Percentiles rank a stretch among this genome's conserved stretches.
Conservation (phyloP, 495 filamentous ascomycete genomes). For the Achaetomiella virescens region DNA sequence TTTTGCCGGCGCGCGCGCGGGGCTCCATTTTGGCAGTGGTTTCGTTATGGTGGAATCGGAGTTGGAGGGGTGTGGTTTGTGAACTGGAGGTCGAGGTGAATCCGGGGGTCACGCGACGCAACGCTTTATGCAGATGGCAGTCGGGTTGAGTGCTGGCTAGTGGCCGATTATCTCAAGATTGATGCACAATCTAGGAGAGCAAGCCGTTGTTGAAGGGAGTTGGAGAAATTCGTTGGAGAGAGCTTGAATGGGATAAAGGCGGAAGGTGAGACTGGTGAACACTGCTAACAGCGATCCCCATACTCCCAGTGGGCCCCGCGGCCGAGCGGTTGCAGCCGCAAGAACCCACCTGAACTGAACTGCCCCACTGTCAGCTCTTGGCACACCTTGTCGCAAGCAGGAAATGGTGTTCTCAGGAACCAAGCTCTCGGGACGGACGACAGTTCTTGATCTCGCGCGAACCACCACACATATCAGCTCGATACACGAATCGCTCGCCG, state of each 20-base stretch:
- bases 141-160: background rate
- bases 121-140: background rate
- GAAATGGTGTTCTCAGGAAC: background rate
- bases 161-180: background rate
- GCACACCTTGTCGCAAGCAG: background rate
- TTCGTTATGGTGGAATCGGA: background rate
- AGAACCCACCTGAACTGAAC: background rate
- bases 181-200: background rate
- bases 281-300: background rate
- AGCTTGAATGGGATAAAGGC: background rate
- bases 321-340: background rate
- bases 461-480: background rate
- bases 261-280: conserved; percentile 5
- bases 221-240: background rate
- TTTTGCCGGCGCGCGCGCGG: conserved; percentile 68
- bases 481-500: background rate
- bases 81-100: too few species aligned
- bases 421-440: background rate
- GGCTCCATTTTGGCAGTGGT: conserved; percentile 55
- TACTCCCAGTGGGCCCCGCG: background rate
- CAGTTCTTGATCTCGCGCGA: background rate
- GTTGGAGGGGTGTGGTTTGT: background rate
- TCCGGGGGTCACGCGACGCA: too few species aligned
- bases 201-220: background rate
- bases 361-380: background rate